These are phyloP conservation scores for Colletotrichum acutatum DNA, from an alignment of 2,329 filamentous ascomycete genomes.

Conservation along the genomic window DNA sequence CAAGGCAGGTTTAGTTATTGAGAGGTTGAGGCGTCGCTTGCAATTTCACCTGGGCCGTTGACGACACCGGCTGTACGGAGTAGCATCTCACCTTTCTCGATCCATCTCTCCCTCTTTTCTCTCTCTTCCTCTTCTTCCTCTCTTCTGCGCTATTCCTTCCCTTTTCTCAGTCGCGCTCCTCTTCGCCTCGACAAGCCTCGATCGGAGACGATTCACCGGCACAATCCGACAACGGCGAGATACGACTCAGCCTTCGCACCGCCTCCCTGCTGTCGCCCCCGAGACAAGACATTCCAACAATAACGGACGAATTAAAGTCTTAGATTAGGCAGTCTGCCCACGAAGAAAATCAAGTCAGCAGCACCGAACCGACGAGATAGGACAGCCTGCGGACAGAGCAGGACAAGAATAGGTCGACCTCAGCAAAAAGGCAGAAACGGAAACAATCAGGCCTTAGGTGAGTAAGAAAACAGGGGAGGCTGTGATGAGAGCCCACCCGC, in stretches of 20 bases:
- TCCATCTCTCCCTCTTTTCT: slow-evolving; percentile 3
- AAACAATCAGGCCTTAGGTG: neutral
- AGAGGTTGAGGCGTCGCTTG: slow-evolving; percentile 31
- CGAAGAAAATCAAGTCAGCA: neutral
- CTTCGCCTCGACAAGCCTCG: slow-evolving; percentile 31
- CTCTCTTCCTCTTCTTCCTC: slow-evolving; percentile 14
- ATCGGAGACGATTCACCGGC: slow-evolving; percentile 35
- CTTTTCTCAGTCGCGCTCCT: slow-evolving; percentile 20
- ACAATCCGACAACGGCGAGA: slow-evolving; percentile 32
- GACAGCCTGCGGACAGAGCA: neutral
- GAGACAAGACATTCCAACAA: slow-evolving; percentile 25
- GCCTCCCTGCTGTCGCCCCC: slow-evolving; percentile 21
- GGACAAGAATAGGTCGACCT: neutral
- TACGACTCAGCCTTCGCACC: slow-evolving; percentile 36
- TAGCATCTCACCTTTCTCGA: slow-evolving; percentile 7
- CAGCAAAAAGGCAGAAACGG: neutral
- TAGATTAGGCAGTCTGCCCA: neutral
- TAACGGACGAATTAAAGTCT: neutral
- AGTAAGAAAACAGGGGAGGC: slow-evolving; percentile 4
- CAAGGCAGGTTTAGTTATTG: slow-evolving; percentile 13
- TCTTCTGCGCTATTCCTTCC: slow-evolving; percentile 14
- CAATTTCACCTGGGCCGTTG: slow-evolving; percentile 31
- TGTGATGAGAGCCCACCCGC: neutral
- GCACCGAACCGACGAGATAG: too few species aligned
- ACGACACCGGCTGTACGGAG: slow-evolving; percentile 19